Percentiles rank a stretch among this genome's conserved stretches.
These are phyloP conservation scores for Fomitopsis betulina DNA, from an alignment of 1,284 basidiomycete species.

Conservation along the genomic window DNA sequence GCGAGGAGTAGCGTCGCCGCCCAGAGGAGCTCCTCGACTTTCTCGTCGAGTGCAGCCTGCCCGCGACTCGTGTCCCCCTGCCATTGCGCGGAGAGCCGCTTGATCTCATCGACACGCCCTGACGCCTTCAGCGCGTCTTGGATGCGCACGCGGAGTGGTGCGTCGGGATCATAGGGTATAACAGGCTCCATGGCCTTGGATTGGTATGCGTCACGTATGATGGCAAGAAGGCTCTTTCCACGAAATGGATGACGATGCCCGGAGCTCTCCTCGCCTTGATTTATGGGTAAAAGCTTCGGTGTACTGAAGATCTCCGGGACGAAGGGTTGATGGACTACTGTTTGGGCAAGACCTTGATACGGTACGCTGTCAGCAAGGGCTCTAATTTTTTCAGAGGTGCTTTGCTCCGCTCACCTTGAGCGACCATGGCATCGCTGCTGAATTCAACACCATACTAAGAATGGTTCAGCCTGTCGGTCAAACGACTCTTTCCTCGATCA, in stretches of 20 bases:
- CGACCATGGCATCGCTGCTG: conserved; percentile 46
- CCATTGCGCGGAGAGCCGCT: conserved; percentile 45
- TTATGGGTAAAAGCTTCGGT: background rate
- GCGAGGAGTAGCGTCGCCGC: conserved; percentile 47
- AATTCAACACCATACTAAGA: conserved; percentile 58
- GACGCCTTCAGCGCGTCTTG: conserved; percentile 31
- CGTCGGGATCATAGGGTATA: conserved; percentile 47
- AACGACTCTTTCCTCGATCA: background rate
- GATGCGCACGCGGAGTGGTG: conserved; percentile 33
- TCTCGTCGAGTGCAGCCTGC: conserved; percentile 36
- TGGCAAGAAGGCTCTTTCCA: conserved; percentile 39
- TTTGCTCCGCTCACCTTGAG: conserved; percentile 35
- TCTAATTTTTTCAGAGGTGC: background rate
- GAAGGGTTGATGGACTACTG: conserved; percentile 40
- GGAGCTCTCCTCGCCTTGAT: background rate
- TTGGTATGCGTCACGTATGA: conserved; percentile 52
- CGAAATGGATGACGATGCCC: conserved; percentile 17
- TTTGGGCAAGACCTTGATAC: conserved; percentile 50
- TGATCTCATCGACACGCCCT: conserved; percentile 42
- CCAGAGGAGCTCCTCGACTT: conserved; percentile 53
- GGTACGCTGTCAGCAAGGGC: background rate
- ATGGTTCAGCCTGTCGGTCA: background rate
- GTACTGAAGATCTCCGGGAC: conserved; percentile 30
- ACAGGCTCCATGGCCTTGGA: conserved; percentile 46
- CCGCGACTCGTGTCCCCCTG: conserved; percentile 35